Evolutionary conservation across 768 basidiomycete species (phyloP).

Genomic region (Leccinum truebloodii): DNA sequence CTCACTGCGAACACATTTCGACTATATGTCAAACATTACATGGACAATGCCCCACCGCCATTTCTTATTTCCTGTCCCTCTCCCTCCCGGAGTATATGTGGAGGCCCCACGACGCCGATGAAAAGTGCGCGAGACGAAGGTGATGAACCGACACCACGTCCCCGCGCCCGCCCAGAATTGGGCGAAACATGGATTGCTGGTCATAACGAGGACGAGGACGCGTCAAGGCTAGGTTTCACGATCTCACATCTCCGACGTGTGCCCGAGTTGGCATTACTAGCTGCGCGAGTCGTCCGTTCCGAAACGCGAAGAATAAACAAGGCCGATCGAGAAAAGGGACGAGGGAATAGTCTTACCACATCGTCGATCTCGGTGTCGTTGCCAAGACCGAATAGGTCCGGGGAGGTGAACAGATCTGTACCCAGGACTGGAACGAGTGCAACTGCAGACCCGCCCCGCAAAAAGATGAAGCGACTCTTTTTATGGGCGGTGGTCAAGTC

Average conservation of each 20-base stretch:
- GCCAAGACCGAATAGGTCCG: neutral
- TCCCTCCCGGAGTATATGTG: slow-evolving; percentile 7
- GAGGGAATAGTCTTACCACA: neutral
- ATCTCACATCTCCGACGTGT: slow-evolving; percentile 77
- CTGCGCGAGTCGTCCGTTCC: slow-evolving; percentile 61
- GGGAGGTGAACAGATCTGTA: neutral
- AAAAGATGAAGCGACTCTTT: slow-evolving; percentile 70
- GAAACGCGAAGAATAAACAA: slow-evolving; percentile 56
- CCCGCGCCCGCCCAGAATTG: neutral
- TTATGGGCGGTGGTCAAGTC: slow-evolving; percentile 62
- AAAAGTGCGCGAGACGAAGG: slow-evolving; percentile 28
- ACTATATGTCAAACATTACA: slow-evolving; percentile 77
- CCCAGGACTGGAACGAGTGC: neutral
- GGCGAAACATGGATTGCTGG: neutral
- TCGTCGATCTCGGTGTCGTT: neutral
- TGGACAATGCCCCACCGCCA: slow-evolving; percentile 52
- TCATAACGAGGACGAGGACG: neutral
- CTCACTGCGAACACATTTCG: slow-evolving; percentile 73
- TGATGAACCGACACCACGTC: slow-evolving; percentile 18
- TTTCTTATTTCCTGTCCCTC: slow-evolving; percentile 1
- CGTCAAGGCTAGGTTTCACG: slow-evolving; percentile 52
- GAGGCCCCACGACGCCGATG: slow-evolving; percentile 30
- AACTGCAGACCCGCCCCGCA: slow-evolving; percentile 26
- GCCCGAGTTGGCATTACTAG: slow-evolving; percentile 67
- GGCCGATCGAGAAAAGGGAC: slow-evolving; percentile 44